phyloP scores from a whole-genome alignment of 345 rosid species.

The Cardamine chenopodiifolia region DNA sequence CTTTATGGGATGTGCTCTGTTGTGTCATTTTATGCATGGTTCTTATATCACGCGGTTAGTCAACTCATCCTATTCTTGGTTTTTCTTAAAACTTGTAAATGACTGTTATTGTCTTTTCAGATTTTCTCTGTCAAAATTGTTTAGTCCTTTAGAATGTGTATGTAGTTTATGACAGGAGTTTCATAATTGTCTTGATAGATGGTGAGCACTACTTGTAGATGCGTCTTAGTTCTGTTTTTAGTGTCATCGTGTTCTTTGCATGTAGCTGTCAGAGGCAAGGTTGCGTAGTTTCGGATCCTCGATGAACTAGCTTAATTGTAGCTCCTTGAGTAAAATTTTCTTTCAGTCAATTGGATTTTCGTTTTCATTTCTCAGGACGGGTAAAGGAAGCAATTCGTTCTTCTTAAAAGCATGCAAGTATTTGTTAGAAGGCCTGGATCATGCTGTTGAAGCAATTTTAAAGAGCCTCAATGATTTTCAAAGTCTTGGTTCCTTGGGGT shows the following conservation, averaged over 20 bases:
- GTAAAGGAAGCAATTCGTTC: conserved; percentile 57
- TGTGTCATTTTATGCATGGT: conserved; percentile 71
- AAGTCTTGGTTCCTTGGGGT: conserved; percentile 56
- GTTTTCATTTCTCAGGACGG: conserved; percentile 52
- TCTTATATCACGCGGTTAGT: conserved; percentile 65
- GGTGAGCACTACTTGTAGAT: conserved; percentile 14
- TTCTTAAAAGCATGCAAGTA: conserved; percentile 55
- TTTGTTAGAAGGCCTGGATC: conserved; percentile 63
- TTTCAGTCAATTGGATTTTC: conserved; percentile 22
- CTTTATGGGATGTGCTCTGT: conserved; percentile 63
- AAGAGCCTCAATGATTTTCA: conserved; percentile 49
- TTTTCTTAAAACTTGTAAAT: conserved; percentile 9
- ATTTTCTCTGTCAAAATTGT: conserved; percentile 11
- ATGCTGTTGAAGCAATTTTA: conserved; percentile 51
- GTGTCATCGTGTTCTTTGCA: conserved; percentile 26
- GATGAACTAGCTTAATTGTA: conserved; percentile 16
- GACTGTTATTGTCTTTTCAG: conserved; percentile 13
- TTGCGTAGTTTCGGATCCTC: conserved; percentile 11
- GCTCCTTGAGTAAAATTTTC: neutral
- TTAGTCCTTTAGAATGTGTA: conserved; percentile 1
- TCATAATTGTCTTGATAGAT: conserved; percentile 20
- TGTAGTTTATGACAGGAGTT: conserved; percentile 8
- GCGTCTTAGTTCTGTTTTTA: conserved; percentile 6
- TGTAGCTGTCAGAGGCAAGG: conserved; percentile 27
- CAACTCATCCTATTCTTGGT: conserved; percentile 29